These are phyloP conservation scores for Verticillium nonalfalfae DNA, from an alignment of 2,329 filamentous ascomycete genomes.

Conservation along the genomic window DNA sequence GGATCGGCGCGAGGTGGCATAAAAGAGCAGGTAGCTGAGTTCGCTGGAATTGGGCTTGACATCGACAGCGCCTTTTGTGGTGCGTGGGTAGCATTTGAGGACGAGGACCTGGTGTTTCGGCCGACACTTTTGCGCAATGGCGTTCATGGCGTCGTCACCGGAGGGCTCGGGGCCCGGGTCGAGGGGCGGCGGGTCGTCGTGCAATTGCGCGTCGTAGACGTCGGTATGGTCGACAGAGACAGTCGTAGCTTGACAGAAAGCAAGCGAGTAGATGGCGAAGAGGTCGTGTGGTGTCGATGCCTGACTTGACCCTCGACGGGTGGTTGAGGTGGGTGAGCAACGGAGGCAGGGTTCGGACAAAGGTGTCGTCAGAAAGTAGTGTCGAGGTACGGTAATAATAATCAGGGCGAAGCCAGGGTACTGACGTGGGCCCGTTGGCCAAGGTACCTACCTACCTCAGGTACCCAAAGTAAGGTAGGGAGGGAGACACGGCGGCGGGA, in stretches of 20 bases:
- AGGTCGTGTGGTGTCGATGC: neutral
- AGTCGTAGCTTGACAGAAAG: neutral
- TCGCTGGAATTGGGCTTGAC: conserved; percentile 96
- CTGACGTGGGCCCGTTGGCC: no score
- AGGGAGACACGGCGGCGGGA: no score
- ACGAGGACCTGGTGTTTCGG: conserved; percentile 97
- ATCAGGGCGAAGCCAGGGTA: no score
- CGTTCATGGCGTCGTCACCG: conserved; percentile 44
- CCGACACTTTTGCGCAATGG: conserved; percentile 63
- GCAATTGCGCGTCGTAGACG: neutral
- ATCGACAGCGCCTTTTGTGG: conserved; percentile 83
- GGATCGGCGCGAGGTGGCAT: conserved; percentile 86
- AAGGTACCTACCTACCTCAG: no score
- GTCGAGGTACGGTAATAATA: neutral
- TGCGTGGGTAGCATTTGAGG: conserved; percentile 92
- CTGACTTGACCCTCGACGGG: neutral
- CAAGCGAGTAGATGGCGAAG: neutral
- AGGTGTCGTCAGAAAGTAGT: neutral
- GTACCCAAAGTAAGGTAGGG: no score
- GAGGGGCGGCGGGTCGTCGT: neutral
- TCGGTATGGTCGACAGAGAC: neutral
- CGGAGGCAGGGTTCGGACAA: neutral
- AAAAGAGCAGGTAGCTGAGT: conserved; percentile 94
- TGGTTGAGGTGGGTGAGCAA: neutral
- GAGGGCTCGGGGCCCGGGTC: conserved; percentile 10